Evolutionary conservation across 805 yeast species (phyloP), one percentile per base, ranked within the genome.

Genomic region (Yarrowia osloensis): DNA sequence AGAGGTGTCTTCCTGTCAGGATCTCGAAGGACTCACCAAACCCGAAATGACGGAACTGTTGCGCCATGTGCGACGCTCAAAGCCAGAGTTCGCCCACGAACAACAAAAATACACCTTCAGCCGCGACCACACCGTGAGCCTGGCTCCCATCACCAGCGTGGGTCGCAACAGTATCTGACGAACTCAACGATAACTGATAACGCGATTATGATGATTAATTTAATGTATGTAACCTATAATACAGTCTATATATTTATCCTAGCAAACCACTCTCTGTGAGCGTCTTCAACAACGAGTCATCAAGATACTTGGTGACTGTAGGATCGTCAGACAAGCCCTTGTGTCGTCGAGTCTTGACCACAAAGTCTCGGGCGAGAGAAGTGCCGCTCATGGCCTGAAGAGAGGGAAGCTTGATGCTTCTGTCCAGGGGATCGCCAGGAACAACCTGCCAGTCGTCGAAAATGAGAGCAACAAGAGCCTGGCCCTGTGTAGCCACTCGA

Each of bases 391-490:
- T 97, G 0, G 97, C 90, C 71, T 86, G 86, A 74, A 94, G 80
- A 47, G 87, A 82, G 5, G 92, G 91, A 44, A 91, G 82, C 57
- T 77, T 78, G 19, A 85, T 84, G 35, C 85, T 82, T 24, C 79
- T 77, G 74, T 94, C 97, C 72, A 94, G 73, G 9, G 98, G 98
- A 77, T 94, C 91, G 0, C 99, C 99, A 1, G 97, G 97, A 0
- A 90, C 96, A 2, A 80, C 76, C 22, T 84, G 82, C 97, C 97
- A 95, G 67, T 81, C 82, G 67, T 82, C 82, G 76, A 90, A 91
- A 57, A 82, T 83, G 69, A 88, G 74, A 55, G 85, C 85, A 54
- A 91, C 85, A 81, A 85, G 81, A 0, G 95, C 93, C 71, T 85
- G 88, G 4, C 97, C 97, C 69, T 86, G 87, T 0, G 97, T 86